phyloP scores from a whole-genome alignment of 163 green algal genomes.

The Chlorella variabilis region DNA sequence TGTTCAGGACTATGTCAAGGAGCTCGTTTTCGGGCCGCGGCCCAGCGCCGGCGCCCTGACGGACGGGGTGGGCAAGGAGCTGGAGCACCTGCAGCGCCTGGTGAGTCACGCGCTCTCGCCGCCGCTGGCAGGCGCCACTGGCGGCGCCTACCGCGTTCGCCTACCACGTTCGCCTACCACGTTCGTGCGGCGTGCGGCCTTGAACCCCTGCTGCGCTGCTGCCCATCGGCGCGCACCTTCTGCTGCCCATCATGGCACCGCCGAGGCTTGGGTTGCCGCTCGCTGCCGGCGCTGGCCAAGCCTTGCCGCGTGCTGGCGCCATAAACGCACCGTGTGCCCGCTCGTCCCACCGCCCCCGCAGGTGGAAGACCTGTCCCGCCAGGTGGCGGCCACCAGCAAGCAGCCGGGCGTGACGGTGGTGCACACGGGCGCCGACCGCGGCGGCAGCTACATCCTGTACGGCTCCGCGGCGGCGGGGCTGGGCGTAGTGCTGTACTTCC shows the following conservation, averaged over 20 bases:
- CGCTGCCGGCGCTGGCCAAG: too few species aligned
- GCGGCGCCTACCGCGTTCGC: too few species aligned
- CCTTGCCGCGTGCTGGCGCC: background rate
- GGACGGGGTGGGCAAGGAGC: conserved; percentile 8
- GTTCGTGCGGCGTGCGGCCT: too few species aligned
- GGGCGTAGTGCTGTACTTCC: conserved; percentile 16
- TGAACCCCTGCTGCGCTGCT: too few species aligned
- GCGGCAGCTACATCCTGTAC: conserved; percentile 8
- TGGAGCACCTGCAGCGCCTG: conserved; percentile 49
- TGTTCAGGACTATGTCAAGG: conserved; percentile 19
- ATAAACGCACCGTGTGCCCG: background rate
- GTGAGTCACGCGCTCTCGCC: conserved; percentile 10
- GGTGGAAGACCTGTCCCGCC: conserved; percentile 54
- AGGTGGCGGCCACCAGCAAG: conserved; percentile 32
- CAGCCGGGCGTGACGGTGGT: conserved; percentile 49
- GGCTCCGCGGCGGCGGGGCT: background rate
- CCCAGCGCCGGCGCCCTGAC: too few species aligned
- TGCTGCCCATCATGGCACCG: too few species aligned
- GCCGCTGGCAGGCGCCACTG: too few species aligned
- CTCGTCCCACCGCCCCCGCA: background rate
- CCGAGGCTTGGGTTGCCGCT: too few species aligned
- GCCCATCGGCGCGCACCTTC: too few species aligned
- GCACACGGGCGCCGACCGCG: conserved; percentile 18
- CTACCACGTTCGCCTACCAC: too few species aligned
- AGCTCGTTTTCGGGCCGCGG: conserved; percentile 1